Evolutionary conservation across 306 rosid genomes (phyloP), one percentile per base, ranked within the genome.

Genomic region (Cicer chorassanicum): DNA sequence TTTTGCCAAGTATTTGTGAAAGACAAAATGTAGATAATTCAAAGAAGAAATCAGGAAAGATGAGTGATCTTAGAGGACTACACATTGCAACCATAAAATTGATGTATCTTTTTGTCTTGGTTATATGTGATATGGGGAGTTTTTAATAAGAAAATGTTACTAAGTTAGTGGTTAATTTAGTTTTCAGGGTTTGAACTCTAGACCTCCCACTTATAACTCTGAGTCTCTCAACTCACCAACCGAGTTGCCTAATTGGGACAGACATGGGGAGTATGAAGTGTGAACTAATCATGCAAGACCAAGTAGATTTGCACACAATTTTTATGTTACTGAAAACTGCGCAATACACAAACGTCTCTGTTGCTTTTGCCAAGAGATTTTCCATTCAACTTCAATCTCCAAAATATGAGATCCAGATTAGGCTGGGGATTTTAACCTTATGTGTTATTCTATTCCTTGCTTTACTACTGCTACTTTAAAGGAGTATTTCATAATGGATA

Each of bases 41-140:
- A 70, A 36, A 38, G 63, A 63, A 39, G 60, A 76, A 67, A 65
- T 15, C 16, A 13, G 19, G 69, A 38, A 62, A 57, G 36, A 56
- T 16, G 14, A 38, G 34, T 56, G 69, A 36, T 49, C 55, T 68
- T 6, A 15, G 45, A 46, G 43, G 55, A 21, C 75, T 13, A 18
- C 64, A 13, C 38, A 38, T 48, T 39, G 64, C 76, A 59, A 21
- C 29, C 43, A 34, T 60, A 60, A 60, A 60, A 60, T 24, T 54
- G n/a, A 53, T 70, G 8, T 19, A 15, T 21, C 36, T 54, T 43
- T 8, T 12, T 50, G 1, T 7, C 24, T 8, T 14, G 9, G n/a
- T 51, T 14, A 51, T 14, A 51, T 51, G 57, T 39, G 72, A 51
- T 15, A 51, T 29, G 36, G 5, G 21, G 9, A 15, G 57, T 51